These are phyloP conservation scores for Oldenlandia corymbosa DNA, from an alignment of 257 asterid genomes.

Conservation along the genomic window DNA sequence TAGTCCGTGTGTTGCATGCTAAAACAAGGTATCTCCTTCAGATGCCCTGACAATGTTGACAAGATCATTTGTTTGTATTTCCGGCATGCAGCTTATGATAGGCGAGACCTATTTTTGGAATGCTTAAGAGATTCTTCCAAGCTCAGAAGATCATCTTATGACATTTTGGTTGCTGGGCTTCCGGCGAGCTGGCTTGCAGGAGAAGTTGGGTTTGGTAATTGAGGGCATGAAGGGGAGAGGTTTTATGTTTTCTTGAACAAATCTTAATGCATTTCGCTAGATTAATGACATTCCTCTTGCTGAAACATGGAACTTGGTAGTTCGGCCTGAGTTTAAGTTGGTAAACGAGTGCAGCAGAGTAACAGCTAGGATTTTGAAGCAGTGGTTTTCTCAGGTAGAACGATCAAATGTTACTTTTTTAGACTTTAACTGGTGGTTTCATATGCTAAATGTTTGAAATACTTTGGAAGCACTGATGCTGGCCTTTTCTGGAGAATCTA, in stretches of 20 bases:
- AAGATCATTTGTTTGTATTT: slow-evolving; percentile 42
- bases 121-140: slow-evolving; percentile 25
- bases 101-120: slow-evolving; percentile 35
- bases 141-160: slow-evolving; percentile 32
- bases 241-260: neutral
- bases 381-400: too few relatives aligned
- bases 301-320: too few relatives aligned
- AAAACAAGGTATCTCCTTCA: slow-evolving; percentile 28
- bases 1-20: slow-evolving; percentile 37
- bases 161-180: slow-evolving; percentile 45
- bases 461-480: too few relatives aligned
- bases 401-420: too few relatives aligned
- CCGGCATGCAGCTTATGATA: slow-evolving; percentile 40
- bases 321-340: too few relatives aligned
- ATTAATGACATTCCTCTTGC: too few relatives aligned
- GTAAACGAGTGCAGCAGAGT: too few relatives aligned
- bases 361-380: too few relatives aligned
- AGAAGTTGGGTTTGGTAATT: slow-evolving; percentile 21
- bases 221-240: slow-evolving; percentile 40
- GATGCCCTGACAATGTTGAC: slow-evolving; percentile 37
- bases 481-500: neutral
- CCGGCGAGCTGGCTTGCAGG: slow-evolving; percentile 35
- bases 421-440: too few relatives aligned
- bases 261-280: neutral
- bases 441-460: too few relatives aligned